A percentile compares a stretch with the other conserved stretches of the same genome.
Evolutionary conservation across 345 rosid species (phyloP).

Genomic region (Microcos paniculata): DNA sequence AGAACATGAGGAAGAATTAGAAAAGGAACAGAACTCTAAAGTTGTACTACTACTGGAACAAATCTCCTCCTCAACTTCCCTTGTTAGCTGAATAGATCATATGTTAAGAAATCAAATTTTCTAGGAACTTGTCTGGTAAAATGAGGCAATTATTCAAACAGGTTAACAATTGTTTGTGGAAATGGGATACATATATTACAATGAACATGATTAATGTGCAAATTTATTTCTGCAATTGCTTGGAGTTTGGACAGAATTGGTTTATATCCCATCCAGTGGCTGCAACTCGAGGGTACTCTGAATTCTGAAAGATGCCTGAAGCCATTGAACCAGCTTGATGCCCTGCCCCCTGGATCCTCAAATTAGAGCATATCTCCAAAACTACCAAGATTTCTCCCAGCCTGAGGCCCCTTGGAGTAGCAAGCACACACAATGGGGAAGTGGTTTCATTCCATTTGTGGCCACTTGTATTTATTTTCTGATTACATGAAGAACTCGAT

Average conservation of each 20-base stretch:
- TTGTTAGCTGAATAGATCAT: too few relatives aligned
- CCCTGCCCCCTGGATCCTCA: too few relatives aligned
- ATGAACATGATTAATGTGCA: slow-evolving; percentile 11
- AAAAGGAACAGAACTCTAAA: slow-evolving; percentile 33
- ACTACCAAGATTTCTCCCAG: slow-evolving; percentile 23
- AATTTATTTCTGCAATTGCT: too few relatives aligned
- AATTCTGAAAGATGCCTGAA: slow-evolving; percentile 36
- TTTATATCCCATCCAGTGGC: slow-evolving; percentile 25
- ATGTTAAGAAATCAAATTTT: too few relatives aligned
- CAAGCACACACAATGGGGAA: slow-evolving; percentile 77
- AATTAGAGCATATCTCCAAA: slow-evolving; percentile 30
- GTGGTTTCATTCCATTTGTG: slow-evolving; percentile 65
- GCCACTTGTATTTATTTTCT: slow-evolving; percentile 79
- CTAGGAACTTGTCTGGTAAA: too few relatives aligned
- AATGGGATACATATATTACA: too few relatives aligned
- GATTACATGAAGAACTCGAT: slow-evolving; percentile 85
- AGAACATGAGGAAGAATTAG: slow-evolving; percentile 20
- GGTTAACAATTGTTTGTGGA: too few relatives aligned
- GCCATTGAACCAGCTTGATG: too few relatives aligned
- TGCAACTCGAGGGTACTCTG: slow-evolving; percentile 33
- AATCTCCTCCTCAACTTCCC: too few relatives aligned
- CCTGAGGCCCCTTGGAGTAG: background rate
- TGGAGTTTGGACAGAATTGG: slow-evolving; percentile 31
- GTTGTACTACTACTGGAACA: slow-evolving; percentile 17
- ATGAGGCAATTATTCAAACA: too few relatives aligned